Conservation (phyloP, 495 filamentous ascomycete genomes). For the Hypoxylon fuscum region DNA sequence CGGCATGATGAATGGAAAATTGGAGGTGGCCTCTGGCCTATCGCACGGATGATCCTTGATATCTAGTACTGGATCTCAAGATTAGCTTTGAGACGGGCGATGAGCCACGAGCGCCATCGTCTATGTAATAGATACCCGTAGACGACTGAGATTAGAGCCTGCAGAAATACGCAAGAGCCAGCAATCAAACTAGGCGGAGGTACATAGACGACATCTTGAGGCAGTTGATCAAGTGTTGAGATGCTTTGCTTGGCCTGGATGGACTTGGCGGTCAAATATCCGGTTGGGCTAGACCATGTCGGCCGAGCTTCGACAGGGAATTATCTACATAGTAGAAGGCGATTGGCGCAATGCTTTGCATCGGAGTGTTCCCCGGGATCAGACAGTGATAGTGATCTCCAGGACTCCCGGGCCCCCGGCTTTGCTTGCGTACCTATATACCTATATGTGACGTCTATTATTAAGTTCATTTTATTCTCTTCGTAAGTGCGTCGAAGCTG, state of each 20-base stretch:
- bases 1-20: constrained; percentile 5
- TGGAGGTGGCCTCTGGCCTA: neutral
- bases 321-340: constrained; percentile 30
- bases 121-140: neutral
- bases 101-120: too few relatives aligned
- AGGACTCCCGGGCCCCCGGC: constrained; percentile 9
- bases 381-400: constrained; percentile 20
- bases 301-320: constrained; percentile 6
- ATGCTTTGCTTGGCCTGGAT: neutral
- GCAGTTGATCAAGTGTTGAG: neutral
- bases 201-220: constrained; percentile 5
- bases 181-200: constrained; percentile 9
- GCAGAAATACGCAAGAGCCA: neutral
- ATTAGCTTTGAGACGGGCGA: neutral
- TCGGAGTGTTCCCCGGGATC: constrained; percentile 26
- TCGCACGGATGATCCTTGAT: constrained; percentile 26
- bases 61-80: neutral
- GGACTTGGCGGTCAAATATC: constrained; percentile 12
- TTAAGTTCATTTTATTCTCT: neutral
- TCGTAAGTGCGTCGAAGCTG: neutral
- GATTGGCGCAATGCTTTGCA: constrained; percentile 29
- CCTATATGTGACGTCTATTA: neutral
- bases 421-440: constrained; percentile 16
- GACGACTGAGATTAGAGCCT: neutral
- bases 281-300: constrained; percentile 2